A percentile compares a stretch with the other conserved stretches of the same genome.
Conservation (phyloP, 148 eudicot genomes). For the Camellia granthamiana region DNA sequence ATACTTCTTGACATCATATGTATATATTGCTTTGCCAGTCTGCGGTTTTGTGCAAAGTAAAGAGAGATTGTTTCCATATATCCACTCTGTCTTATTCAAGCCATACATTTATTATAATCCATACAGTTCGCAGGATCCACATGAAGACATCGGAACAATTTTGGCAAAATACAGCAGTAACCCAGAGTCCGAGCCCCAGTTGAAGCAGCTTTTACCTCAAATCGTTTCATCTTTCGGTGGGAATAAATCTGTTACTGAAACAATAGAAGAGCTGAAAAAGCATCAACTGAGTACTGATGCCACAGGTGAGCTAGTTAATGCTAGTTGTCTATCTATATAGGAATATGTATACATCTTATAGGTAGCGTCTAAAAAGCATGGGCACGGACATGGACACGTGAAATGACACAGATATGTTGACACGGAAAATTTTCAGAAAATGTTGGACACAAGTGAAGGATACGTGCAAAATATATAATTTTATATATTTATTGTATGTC, state of each 20-base stretch:
- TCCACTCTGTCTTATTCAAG: background rate
- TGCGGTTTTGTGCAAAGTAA: background rate
- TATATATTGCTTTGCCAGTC: background rate
- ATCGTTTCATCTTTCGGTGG: slow-evolving; percentile 65
- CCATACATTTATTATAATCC: background rate
- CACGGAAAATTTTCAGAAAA: no score
- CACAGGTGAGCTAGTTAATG: slow-evolving; percentile 11
- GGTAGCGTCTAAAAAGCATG: no score
- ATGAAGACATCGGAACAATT: background rate
- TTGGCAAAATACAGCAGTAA: slow-evolving; percentile 49
- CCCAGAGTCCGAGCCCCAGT: slow-evolving; percentile 65
- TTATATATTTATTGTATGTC: no score
- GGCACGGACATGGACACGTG: no score
- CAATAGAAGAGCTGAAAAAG: slow-evolving; percentile 57
- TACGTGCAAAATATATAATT: no score
- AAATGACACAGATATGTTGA: no score
- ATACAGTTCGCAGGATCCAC: slow-evolving; percentile 2
- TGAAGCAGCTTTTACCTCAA: slow-evolving; percentile 69
- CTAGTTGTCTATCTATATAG: background rate
- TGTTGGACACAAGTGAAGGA: no score
- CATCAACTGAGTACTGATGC: slow-evolving; percentile 59
- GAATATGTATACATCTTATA: background rate
- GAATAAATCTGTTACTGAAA: slow-evolving; percentile 56
- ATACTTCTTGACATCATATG: background rate
- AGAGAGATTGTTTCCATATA: background rate